phyloP scores from a whole-genome alignment of 148 eudicot species.

The Salicornia ramosissima region DNA sequence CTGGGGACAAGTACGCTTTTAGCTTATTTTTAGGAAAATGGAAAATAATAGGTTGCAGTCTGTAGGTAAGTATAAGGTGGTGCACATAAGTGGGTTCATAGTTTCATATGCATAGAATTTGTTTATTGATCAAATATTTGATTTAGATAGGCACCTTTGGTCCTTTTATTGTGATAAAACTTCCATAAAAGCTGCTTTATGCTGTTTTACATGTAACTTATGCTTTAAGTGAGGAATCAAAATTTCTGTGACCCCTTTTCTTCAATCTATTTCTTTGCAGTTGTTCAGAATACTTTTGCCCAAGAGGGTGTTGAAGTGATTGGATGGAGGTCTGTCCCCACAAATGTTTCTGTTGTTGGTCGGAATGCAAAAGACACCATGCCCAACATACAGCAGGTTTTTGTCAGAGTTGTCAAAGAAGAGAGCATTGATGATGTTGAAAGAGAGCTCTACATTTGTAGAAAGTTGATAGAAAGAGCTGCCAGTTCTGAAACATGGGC shows the following conservation, averaged over 20 bases:
- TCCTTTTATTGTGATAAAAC: neutral
- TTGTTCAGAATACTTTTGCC: slow-evolving; percentile 49
- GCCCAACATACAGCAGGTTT: slow-evolving; percentile 95
- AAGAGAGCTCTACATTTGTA: slow-evolving; percentile 87
- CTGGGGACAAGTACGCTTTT: too few relatives aligned
- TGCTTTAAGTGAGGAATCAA: neutral
- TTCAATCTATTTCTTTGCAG: slow-evolving; percentile 40
- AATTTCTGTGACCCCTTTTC: neutral
- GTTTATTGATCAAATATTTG: neutral
- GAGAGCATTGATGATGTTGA: slow-evolving; percentile 88
- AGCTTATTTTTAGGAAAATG: too few relatives aligned
- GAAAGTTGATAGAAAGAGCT: slow-evolving; percentile 83
- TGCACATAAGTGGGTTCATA: too few relatives aligned
- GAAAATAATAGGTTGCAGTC: too few relatives aligned
- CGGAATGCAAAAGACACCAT: slow-evolving; percentile 81
- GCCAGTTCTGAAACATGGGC: slow-evolving; percentile 72
- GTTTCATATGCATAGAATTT: neutral
- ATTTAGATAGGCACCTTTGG: neutral
- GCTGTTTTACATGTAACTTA: neutral
- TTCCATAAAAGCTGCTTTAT: neutral
- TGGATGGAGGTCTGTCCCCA: slow-evolving; percentile 97
- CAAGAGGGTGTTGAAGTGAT: slow-evolving; percentile 96
- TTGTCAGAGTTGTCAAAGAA: slow-evolving; percentile 64
- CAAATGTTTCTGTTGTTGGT: slow-evolving; percentile 70
- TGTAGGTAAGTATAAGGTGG: too few relatives aligned